Evolutionary conservation across 306 rosid genomes (phyloP).

Genomic region (Sicyos edulis): DNA sequence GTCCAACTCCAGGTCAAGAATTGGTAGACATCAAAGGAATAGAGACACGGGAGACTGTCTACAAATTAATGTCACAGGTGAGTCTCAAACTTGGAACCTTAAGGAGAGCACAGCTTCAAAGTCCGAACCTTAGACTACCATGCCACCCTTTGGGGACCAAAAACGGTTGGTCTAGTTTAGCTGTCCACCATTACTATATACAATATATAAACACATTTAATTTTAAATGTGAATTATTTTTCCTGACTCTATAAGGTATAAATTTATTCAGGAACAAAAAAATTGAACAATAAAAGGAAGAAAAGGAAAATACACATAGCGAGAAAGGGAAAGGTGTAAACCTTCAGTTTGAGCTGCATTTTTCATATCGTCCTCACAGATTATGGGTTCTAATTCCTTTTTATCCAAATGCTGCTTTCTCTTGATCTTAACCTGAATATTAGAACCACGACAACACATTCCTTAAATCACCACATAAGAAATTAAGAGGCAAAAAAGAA

Average conservation of each 20-base stretch:
- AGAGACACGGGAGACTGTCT: too few species aligned
- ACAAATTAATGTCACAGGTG: too few species aligned
- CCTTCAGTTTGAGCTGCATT: conserved; percentile 48
- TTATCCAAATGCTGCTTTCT: conserved; percentile 43
- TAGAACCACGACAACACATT: neutral
- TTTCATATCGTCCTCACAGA: conserved; percentile 43
- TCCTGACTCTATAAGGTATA: neutral
- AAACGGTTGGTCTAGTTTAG: neutral
- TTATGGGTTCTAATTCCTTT: conserved; percentile 46
- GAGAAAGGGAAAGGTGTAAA: conserved; percentile 17
- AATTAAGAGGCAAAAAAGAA: neutral
- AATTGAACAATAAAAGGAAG: too few species aligned
- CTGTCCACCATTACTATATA: neutral
- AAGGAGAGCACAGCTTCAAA: too few species aligned
- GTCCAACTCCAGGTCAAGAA: too few species aligned
- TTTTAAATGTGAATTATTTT: neutral
- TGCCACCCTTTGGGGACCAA: too few species aligned
- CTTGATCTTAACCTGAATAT: conserved; percentile 44
- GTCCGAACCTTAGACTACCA: too few species aligned
- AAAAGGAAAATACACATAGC: neutral
- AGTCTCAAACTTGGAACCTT: too few species aligned
- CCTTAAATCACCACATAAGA: neutral
- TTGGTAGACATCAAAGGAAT: too few species aligned
- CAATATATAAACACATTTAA: too few species aligned
- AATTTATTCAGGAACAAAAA: neutral